A percentile compares a stretch with the other conserved stretches of the same genome.
These are phyloP conservation scores for Aspergillus ellipticus DNA, from an alignment of 495 filamentous ascomycete genomes.

Conservation along the genomic window DNA sequence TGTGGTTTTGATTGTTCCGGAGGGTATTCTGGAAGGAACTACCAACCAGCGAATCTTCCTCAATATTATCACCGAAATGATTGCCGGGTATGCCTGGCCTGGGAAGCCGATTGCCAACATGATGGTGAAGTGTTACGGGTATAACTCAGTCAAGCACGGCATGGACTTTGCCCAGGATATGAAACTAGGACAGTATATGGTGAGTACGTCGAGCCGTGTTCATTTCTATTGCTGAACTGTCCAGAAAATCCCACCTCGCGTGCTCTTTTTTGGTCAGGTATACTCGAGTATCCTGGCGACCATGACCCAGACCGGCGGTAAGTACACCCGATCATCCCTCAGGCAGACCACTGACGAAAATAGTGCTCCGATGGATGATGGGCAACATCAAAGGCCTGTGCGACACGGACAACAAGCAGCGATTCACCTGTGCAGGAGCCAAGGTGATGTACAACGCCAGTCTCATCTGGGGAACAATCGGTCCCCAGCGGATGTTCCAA, in stretches of 20 bases:
- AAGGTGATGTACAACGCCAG: slow-evolving; percentile 49
- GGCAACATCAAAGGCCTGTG: slow-evolving; percentile 45
- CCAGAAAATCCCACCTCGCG: slow-evolving; percentile 47
- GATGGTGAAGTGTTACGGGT: slow-evolving; percentile 79
- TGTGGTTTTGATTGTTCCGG: slow-evolving; percentile 70
- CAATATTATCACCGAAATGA: slow-evolving; percentile 72
- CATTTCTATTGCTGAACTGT: background rate
- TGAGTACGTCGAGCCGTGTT: background rate
- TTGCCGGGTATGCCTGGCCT: slow-evolving; percentile 73
- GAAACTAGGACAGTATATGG: slow-evolving; percentile 53
- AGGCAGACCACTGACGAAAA: background rate
- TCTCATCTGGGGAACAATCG: slow-evolving; percentile 44
- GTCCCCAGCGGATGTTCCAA: slow-evolving; percentile 40
- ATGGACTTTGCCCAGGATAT: slow-evolving; percentile 46
- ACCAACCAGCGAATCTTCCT: slow-evolving; percentile 61
- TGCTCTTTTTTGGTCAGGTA: slow-evolving; percentile 50
- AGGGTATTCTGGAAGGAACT: slow-evolving; percentile 80
- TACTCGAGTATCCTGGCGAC: slow-evolving; percentile 47
- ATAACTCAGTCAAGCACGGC: slow-evolving; percentile 47
- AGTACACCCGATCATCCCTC: background rate
- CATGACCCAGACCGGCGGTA: slow-evolving; percentile 22
- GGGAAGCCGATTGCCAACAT: slow-evolving; percentile 81
- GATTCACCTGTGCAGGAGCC: slow-evolving; percentile 51
- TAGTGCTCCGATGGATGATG: slow-evolving; percentile 50
- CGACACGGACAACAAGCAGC: slow-evolving; percentile 24